phyloP scores from a whole-genome alignment of 1,284 basidiomycete genomes.

The Apiotrichum akiyoshidainum region DNA sequence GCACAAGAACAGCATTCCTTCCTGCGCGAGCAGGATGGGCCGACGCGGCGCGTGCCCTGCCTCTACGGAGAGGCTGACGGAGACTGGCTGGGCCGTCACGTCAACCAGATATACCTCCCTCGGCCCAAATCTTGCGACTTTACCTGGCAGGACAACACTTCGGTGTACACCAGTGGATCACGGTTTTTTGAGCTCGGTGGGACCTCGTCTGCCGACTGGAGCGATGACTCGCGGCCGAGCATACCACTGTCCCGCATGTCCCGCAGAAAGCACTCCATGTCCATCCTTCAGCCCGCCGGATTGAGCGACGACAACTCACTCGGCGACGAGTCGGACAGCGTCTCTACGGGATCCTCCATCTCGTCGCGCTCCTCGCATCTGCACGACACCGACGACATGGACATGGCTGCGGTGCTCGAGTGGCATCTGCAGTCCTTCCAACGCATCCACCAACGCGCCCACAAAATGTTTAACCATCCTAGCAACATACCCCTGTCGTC shows the following conservation, averaged over 20 bases:
- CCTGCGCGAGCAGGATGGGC: constrained; percentile 65
- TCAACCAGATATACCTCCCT: constrained; percentile 36
- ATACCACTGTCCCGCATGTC: constrained; percentile 7
- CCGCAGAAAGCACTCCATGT: constrained; percentile 6
- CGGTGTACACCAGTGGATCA: neutral
- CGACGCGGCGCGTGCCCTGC: constrained; percentile 63
- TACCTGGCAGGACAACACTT: constrained; percentile 6
- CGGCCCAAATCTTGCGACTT: constrained; percentile 15
- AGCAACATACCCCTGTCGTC: neutral
- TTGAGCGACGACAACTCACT: constrained; percentile 14
- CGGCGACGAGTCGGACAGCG: constrained; percentile 29
- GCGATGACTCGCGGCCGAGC: constrained; percentile 5
- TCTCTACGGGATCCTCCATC: constrained; percentile 10
- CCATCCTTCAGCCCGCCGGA: neutral
- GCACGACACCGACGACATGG: neutral
- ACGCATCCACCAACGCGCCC: constrained; percentile 14
- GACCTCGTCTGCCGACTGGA: constrained; percentile 13
- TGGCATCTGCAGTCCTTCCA: constrained; percentile 10
- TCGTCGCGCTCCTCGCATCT: constrained; percentile 4
- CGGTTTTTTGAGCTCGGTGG: neutral
- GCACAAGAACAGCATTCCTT: constrained; percentile 63
- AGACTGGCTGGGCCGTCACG: constrained; percentile 20
- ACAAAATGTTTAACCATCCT: constrained; percentile 3
- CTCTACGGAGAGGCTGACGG: constrained; percentile 54
- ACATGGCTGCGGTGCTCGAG: constrained; percentile 14